Evolutionary conservation across 2,329 filamentous ascomycete genomes (phyloP).

Genomic region (Alternaria gaisen): DNA sequence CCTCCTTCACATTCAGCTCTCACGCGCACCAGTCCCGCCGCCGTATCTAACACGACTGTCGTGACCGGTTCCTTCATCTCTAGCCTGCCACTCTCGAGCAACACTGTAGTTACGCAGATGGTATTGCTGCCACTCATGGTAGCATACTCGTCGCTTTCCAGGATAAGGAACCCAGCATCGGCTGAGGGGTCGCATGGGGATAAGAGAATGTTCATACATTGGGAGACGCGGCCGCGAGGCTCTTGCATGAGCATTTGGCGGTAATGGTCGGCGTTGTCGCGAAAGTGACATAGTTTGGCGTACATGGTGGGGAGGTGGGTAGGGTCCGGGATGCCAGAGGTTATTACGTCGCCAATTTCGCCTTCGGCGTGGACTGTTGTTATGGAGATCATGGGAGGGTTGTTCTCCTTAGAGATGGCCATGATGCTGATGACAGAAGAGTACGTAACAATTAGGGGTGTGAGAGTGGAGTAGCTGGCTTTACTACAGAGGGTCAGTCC

Average conservation of each 20-base stretch:
- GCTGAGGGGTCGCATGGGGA: slow-evolving; percentile 56
- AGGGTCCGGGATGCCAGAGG: slow-evolving; percentile 58
- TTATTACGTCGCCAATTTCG: slow-evolving; percentile 60
- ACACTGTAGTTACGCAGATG: slow-evolving; percentile 56
- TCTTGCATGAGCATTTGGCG: slow-evolving; percentile 58
- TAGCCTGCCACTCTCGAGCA: slow-evolving; percentile 60
- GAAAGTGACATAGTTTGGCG: slow-evolving; percentile 58
- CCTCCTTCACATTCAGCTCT: slow-evolving; percentile 55
- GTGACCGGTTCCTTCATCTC: slow-evolving; percentile 58
- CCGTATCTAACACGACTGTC: slow-evolving; percentile 54
- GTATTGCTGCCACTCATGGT: slow-evolving; percentile 59
- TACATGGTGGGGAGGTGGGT: slow-evolving; percentile 56
- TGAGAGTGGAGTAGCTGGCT: neutral
- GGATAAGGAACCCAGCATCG: slow-evolving; percentile 57
- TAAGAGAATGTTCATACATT: slow-evolving; percentile 56
- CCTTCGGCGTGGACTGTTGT: slow-evolving; percentile 51
- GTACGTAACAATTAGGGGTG: neutral
- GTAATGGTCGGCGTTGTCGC: slow-evolving; percentile 52
- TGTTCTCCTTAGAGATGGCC: neutral
- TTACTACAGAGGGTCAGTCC: neutral
- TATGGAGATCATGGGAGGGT: slow-evolving; percentile 4
- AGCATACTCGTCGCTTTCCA: slow-evolving; percentile 59
- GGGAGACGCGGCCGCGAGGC: slow-evolving; percentile 55
- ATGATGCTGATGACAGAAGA: neutral
- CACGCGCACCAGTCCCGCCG: slow-evolving; percentile 55